phyloP scores from a whole-genome alignment of 1,284 basidiomycete genomes.

The Pseudozyma thailandica region DNA sequence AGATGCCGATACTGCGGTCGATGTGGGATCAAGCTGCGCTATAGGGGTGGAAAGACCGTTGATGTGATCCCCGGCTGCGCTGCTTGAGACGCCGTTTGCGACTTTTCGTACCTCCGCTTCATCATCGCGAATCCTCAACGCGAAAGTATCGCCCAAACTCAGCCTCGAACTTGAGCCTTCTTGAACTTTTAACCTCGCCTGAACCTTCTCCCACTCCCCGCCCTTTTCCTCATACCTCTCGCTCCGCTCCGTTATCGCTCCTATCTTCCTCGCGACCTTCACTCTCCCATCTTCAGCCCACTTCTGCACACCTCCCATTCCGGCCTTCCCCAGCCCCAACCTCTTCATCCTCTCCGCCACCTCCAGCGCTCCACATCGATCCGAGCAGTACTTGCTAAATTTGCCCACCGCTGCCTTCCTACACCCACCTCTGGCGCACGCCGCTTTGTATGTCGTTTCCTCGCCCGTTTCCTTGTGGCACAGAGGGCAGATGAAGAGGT shows the following conservation, averaged over 20 bases:
- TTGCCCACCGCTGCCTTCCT: slow-evolving; percentile 42
- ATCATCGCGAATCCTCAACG: background rate
- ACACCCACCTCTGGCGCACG: slow-evolving; percentile 44
- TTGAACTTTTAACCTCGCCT: background rate
- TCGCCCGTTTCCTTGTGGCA: slow-evolving; percentile 44
- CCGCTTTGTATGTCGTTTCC: slow-evolving; percentile 53
- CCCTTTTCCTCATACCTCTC: background rate
- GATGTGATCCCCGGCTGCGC: too few relatives aligned
- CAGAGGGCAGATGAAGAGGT: slow-evolving; percentile 55
- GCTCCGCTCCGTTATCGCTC: slow-evolving; percentile 11
- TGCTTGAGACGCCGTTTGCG: too few relatives aligned
- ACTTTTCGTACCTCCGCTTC: background rate
- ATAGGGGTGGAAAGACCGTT: too few relatives aligned
- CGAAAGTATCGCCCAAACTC: slow-evolving; percentile 10
- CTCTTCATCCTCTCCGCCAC: slow-evolving; percentile 25
- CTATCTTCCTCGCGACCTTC: slow-evolving; percentile 12
- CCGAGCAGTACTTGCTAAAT: slow-evolving; percentile 59
- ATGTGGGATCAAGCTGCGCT: too few relatives aligned
- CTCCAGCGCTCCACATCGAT: slow-evolving; percentile 51
- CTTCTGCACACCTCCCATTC: slow-evolving; percentile 2
- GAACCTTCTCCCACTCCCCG: slow-evolving; percentile 5
- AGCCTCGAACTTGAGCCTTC: background rate
- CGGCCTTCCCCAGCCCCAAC: slow-evolving; percentile 14
- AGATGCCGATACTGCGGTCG: slow-evolving; percentile 4
- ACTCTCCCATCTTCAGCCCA: slow-evolving; percentile 22